phyloP scores from a whole-genome alignment of 108 stramenopile genomes.

The Aurantiochytrium sp. region DNA sequence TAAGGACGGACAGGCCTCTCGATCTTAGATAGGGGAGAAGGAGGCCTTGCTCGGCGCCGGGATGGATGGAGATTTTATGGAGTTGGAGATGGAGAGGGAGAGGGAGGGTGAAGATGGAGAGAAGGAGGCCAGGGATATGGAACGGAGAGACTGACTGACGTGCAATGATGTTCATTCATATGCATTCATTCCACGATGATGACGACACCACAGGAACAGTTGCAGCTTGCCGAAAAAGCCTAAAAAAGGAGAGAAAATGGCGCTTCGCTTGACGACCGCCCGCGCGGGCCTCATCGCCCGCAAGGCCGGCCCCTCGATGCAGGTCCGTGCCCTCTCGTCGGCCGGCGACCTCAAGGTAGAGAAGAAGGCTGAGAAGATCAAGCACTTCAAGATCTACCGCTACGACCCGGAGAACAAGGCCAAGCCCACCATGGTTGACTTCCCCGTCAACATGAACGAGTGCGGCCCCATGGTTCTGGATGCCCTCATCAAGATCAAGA shows the following conservation, averaged over 20 bases:
- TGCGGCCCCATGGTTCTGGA: slow-evolving; percentile 97
- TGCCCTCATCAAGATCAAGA: slow-evolving; percentile 92
- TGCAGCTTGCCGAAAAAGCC: no score
- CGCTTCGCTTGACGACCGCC: not conserved
- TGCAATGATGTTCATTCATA: no score
- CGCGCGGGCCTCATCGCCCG: not conserved
- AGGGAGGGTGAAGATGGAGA: no score
- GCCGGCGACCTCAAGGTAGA: slow-evolving; percentile 3
- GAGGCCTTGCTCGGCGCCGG: no score
- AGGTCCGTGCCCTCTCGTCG: not conserved
- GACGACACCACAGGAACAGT: no score
- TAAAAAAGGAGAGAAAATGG: not conserved
- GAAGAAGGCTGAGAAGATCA: slow-evolving; percentile 54
- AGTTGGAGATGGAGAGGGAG: no score
- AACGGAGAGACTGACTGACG: no score
- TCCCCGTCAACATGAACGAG: slow-evolving; percentile 85
- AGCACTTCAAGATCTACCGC: slow-evolving; percentile 91
- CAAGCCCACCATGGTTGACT: slow-evolving; percentile 60
- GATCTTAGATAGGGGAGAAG: no score
- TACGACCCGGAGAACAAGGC: slow-evolving; percentile 80
- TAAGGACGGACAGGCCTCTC: no score
- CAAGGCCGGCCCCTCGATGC: not conserved
- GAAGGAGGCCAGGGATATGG: no score
- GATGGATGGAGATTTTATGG: no score
- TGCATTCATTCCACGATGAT: no score